Percentiles rank a stretch among this genome's conserved stretches.
Conservation (phyloP, 768 basidiomycete species). For the Agaricus blazei region DNA sequence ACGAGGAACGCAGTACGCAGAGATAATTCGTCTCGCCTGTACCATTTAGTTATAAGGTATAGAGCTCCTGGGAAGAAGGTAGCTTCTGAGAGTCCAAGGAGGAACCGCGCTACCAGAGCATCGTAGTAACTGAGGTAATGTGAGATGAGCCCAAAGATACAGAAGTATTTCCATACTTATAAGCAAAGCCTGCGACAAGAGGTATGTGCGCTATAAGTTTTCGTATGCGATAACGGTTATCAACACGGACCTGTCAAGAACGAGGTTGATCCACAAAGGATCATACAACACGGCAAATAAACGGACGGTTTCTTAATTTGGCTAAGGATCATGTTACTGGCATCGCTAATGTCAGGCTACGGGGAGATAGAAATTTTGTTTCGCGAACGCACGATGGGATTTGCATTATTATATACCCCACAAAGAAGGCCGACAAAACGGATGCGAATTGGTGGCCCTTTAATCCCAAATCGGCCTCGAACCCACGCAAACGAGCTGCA, state of each 20-base stretch:
- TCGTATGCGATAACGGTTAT: not conserved
- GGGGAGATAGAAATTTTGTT: not conserved
- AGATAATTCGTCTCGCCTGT: constrained; percentile 66
- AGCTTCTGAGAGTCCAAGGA: constrained; percentile 68
- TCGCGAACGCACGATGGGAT: constrained; percentile 48
- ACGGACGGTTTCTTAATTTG: constrained; percentile 58
- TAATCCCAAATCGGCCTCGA: constrained; percentile 56
- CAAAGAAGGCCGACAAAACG: constrained; percentile 55
- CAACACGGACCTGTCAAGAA: constrained; percentile 38
- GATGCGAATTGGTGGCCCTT: constrained; percentile 55
- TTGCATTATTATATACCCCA: constrained; percentile 70
- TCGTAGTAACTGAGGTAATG: constrained; percentile 47
- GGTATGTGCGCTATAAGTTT: not conserved
- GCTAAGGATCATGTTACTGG: constrained; percentile 67
- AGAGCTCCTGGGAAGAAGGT: constrained; percentile 70
- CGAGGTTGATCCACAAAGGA: constrained; percentile 58
- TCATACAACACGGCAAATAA: constrained; percentile 59
- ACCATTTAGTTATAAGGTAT: constrained; percentile 66
- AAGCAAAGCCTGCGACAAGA: constrained; percentile 30
- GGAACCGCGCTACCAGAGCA: constrained; percentile 65
- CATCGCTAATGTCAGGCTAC: too few species aligned
- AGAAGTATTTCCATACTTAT: constrained; percentile 22
- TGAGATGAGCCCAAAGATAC: not conserved
- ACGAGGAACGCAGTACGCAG: constrained; percentile 62
- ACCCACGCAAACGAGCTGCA: constrained; percentile 61